Evolutionary conservation across 108 stramenopile genomes (phyloP), one percentile per base, ranked within the genome.

Genomic region (Conticribra weissflogii): DNA sequence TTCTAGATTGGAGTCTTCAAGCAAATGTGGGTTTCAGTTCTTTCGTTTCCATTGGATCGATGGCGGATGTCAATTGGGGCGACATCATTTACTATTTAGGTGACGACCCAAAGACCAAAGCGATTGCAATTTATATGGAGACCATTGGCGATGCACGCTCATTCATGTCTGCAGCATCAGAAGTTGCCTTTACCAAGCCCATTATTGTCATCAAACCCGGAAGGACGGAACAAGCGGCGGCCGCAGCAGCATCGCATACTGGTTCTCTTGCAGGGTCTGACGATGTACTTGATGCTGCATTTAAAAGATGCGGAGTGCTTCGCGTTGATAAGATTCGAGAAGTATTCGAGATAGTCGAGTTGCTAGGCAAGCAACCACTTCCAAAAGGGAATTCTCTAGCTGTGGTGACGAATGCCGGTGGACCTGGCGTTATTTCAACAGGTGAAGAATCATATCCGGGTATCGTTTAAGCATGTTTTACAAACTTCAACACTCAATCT

Each of bases 51-150:
- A 73, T 71, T 28, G 78, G 78, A 3, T 60, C 52, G 16, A 71
- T 67, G 68, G 67, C 61, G 59, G 78, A 79, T 61, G 68, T 79
- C 15, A 63, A 54, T 30, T 72, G 66, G 66, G 72, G 71, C 3
- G 78, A 79, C 47, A 34, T 71, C 50, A 69, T 79, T 33, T 67
- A 73, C 27, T 79, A 71, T 49, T 30, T 79, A 3, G 72, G 66
- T 2, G 68, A 72, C 36, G 78, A 79, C 54, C 78, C 71, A 0
- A 60, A 73, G 46, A 79, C 78, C 0, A 73, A 79, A 34, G 68
- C 66, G 8, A 79, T 79, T 19, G 66, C 72, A 31, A 72, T 79
- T 19, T 79, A 79, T 47, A 79, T 79, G 66, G 78, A 79, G 55
- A 64, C 54, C 2, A 73, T 72, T 28, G 68, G 64, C 3, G 78